A percentile compares a stretch with the other conserved stretches of the same genome.
Conservation (phyloP, 169 alveolate species). For the Cryptosporidium ubiquitum region DNA sequence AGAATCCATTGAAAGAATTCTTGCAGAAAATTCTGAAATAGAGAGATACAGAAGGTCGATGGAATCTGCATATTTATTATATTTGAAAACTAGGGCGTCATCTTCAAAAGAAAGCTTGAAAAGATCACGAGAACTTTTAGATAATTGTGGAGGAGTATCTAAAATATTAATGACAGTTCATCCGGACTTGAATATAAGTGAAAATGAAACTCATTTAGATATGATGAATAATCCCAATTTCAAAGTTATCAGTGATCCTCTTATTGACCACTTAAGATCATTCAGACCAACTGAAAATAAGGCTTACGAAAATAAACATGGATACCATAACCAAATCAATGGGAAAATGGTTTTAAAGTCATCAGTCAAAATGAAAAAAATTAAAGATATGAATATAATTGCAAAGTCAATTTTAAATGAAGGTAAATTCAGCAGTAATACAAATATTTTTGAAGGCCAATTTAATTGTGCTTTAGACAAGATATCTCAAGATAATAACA, state of each 20-base stretch:
- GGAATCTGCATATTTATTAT: conserved; percentile 74
- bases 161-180: conserved; percentile 58
- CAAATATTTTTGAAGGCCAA: background rate
- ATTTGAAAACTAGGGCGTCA: conserved; percentile 68
- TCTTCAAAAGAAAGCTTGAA: conserved; percentile 74
- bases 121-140: conserved; percentile 52
- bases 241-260: conserved; percentile 58
- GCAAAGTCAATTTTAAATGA: conserved; percentile 5
- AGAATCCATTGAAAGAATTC: conserved; percentile 68
- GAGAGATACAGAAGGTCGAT: conserved; percentile 62
- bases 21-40: conserved; percentile 75
- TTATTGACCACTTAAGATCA: conserved; percentile 47
- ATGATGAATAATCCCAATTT: background rate
- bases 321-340: too few relatives aligned
- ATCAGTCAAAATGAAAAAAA: conserved; percentile 43
- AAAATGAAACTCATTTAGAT: background rate
- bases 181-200: conserved; percentile 4
- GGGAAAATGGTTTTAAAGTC: conserved; percentile 46
- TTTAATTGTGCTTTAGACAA: background rate
- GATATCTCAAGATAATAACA: background rate
- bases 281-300: conserved; percentile 50
- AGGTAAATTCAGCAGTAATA: background rate
- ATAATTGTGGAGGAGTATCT: conserved; percentile 45
- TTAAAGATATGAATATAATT: conserved; percentile 1
- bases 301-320: background rate